Conservation (phyloP, 257 asterid genomes). For the Haberlea rhodopensis region DNA sequence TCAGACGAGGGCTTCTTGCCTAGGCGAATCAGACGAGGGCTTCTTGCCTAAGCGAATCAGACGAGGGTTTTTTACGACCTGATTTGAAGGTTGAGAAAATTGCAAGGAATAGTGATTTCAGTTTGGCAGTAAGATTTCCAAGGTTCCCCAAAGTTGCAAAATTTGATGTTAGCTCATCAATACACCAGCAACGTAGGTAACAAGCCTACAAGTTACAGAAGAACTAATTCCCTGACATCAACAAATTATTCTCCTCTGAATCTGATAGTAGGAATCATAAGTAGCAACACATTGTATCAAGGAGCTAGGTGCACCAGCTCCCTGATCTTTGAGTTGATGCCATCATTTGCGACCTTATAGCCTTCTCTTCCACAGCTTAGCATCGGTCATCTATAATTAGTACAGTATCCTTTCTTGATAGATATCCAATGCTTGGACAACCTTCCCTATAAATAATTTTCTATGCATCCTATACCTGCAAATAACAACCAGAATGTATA, state of each 20-base stretch:
- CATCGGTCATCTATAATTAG: constrained; percentile 33
- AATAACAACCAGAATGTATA: neutral
- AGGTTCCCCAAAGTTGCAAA: neutral
- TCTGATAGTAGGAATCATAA: neutral
- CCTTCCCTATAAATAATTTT: constrained; percentile 72
- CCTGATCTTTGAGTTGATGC: neutral
- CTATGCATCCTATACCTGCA: constrained; percentile 89
- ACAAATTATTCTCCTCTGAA: neutral
- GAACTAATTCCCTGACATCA: neutral
- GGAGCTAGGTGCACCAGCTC: constrained; percentile 1
- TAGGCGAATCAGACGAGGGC: too few relatives aligned
- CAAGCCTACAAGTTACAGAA: neutral
- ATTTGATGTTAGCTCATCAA: neutral
- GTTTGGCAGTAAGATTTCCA: neutral
- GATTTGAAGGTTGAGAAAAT: neutral
- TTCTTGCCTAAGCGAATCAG: too few relatives aligned
- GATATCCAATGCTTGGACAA: constrained; percentile 70
- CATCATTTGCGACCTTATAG: constrained; percentile 17
- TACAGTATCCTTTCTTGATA: constrained; percentile 76
- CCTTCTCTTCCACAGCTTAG: constrained; percentile 5
- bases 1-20: too few relatives aligned
- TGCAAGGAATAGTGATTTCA: neutral
- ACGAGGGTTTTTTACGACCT: too few relatives aligned
- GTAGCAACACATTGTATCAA: constrained; percentile 13
- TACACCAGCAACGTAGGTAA: neutral